phyloP scores from a whole-genome alignment of 192 early-diverging fungal species.

The Coemansia umbellata region DNA sequence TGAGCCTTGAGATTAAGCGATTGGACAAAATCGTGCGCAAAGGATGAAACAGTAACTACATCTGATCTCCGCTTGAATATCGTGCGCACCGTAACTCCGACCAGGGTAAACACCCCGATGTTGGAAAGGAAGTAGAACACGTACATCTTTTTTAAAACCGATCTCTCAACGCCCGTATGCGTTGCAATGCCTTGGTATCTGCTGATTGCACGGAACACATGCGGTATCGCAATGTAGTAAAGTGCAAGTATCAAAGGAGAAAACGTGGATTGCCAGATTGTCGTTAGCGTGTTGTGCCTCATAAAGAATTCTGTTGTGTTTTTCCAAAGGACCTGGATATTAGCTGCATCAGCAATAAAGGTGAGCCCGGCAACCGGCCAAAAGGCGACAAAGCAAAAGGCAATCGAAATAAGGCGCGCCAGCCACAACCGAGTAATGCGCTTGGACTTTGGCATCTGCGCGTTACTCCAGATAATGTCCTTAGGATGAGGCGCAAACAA shows the following conservation, averaged over 20 bases:
- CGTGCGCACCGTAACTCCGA: constrained; percentile 33
- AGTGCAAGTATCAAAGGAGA: constrained; percentile 63
- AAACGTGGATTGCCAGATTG: constrained; percentile 62
- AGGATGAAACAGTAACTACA: constrained; percentile 30
- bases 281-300: constrained; percentile 49
- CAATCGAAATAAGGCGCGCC: constrained; percentile 48
- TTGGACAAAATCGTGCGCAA: constrained; percentile 39
- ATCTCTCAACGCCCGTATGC: constrained; percentile 63
- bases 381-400: constrained; percentile 62
- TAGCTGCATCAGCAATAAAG: constrained; percentile 55
- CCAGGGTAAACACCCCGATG: constrained; percentile 60
- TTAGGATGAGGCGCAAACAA: constrained; percentile 65
- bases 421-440: constrained; percentile 43
- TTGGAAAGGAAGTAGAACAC: constrained; percentile 72
- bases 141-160: constrained; percentile 68
- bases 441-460: constrained; percentile 52
- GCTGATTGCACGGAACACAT: constrained; percentile 58
- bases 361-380: constrained; percentile 64
- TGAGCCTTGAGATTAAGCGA: constrained; percentile 51
- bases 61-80: constrained; percentile 37
- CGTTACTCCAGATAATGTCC: constrained; percentile 75
- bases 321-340: constrained; percentile 56
- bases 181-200: constrained; percentile 69
- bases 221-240: constrained; percentile 64
- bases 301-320: constrained; percentile 49